Evolutionary conservation across 495 filamentous ascomycete genomes (phyloP), one percentile per base, ranked within the genome.

Genomic region (Daldinia decipiens): DNA sequence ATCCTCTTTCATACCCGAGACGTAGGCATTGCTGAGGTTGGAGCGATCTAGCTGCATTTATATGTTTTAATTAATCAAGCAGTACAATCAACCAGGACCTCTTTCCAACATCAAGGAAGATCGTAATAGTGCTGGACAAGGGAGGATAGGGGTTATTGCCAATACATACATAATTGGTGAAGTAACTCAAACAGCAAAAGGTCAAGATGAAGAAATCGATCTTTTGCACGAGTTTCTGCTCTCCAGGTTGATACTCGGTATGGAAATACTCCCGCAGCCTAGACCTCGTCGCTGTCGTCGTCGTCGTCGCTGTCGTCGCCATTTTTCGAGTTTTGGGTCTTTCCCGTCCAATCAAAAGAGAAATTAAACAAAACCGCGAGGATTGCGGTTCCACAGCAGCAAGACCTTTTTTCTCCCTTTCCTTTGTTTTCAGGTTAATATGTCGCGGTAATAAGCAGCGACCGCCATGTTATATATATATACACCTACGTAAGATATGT

Each of bases 1-100:
- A 66, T 90, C 87, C 60, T 89, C 86, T 63, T 87, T 88, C 88
- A 91, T 89, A 1, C 89, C 89, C 0, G 84, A 86, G 29, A 90
- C 86, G 76, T 90, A 90, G 64, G 89, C 88, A 81, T 89, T 88
- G 67, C 80, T 79, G 12, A 91, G 67, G 70, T 89, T 89, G 17
- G 84, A 81, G 6, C 87, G 83, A 74, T 90, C 89, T 32, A 90
- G 81, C 75, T 77, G 24, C 12, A 21, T 27, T 39, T 32, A 26
- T 8, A 3, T 19, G 4, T 50, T 19, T 29, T 79, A 63, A 63
- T 80, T 77, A 72, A 75, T 13, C 7, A 47, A 39, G 45, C 26
- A 13, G 19, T 34, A 11, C 11, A 7, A 36, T 13, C 27, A 65
- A 26, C 0, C 2, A 43, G 5, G 13, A 19, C 9, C 15, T 38